Evolutionary conservation across 148 eudicot genomes (phyloP), one percentile per base, ranked within the genome.

Genomic region (Rhododendron ferrugineum): DNA sequence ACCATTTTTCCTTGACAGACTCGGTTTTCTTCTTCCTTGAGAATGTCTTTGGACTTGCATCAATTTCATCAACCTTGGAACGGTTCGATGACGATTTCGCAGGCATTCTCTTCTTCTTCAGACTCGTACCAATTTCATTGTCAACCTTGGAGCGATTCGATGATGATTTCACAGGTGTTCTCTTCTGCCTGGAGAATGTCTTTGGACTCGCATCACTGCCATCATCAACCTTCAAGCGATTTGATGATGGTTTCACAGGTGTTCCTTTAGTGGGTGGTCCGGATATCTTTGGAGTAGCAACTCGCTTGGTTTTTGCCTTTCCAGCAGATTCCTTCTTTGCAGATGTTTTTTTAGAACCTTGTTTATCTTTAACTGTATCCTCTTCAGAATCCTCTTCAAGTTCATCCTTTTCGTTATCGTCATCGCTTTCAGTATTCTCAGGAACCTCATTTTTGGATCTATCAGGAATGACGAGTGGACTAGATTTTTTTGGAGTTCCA

Each of bases 11-110:
- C 85, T 93, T 91, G 34, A 80, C 88, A 5, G 54, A 9, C 32
- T 91, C 95, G 16, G 79, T 83, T 87, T 90, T 97, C 89, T 93
- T 93, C 91, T 94, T 96, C 90, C 93, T 93, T 37, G 95, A 90
- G 86, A 92, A 92, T 23, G 90, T 93, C 90, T 94, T 95, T 62
- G 95, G 93, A 86, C 89, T 89, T 64, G 85, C 56, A 75, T 89
- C 92, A 83, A 81, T 74, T 26, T 44, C 86, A n/a, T 85, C 86
- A 74, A 76, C 89, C 90, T 92, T 93, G 44, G 93, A 85, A 77
- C 36, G 86, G 76, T 86, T 90, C 32, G 95, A 84, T 47, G 95
- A 87, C 79, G 92, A 87, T 81, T 92, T 95, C 40, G 79, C 84
- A 16, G 94, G 87, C 49, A 92, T 56, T 83, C 79, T 95, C 88